Conservation (phyloP, 2,329 filamentous ascomycete species). For the Pseudocercospora vitis region DNA sequence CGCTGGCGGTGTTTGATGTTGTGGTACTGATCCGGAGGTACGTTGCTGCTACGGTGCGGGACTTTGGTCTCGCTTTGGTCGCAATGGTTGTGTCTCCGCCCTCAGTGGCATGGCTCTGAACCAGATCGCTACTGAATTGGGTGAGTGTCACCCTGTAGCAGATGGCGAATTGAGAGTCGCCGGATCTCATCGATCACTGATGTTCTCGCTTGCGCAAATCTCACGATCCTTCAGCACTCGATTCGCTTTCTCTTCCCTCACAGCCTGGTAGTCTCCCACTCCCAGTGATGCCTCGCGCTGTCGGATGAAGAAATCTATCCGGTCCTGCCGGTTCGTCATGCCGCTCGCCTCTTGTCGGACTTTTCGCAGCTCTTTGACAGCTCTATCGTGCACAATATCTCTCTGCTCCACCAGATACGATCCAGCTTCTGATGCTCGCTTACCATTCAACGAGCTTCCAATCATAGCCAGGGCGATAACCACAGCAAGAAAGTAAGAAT, state of each 20-base stretch:
- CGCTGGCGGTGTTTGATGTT: no score
- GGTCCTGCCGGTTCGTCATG: slow-evolving; percentile 49
- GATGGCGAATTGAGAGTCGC: no score
- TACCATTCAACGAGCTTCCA: slow-evolving; percentile 70
- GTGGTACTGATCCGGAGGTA: no score
- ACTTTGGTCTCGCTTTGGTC: no score
- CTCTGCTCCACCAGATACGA: slow-evolving; percentile 64
- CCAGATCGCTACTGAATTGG: no score
- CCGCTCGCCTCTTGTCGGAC: slow-evolving; percentile 54
- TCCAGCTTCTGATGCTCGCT: slow-evolving; percentile 64
- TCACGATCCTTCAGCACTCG: slow-evolving; percentile 49
- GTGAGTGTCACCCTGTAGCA: no score
- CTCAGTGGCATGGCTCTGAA: no score
- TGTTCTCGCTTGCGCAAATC: slow-evolving; percentile 47
- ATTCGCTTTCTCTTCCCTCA: slow-evolving; percentile 48
- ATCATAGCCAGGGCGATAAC: slow-evolving; percentile 68
- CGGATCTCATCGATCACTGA: no score
- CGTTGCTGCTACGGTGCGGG: no score
- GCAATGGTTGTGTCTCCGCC: no score
- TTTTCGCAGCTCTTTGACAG: slow-evolving; percentile 62
- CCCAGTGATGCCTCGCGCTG: slow-evolving; percentile 62
- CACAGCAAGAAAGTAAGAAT: slow-evolving; percentile 73
- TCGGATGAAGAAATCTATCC: slow-evolving; percentile 75
- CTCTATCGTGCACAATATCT: slow-evolving; percentile 65
- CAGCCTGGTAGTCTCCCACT: slow-evolving; percentile 41